Percentiles rank a stretch among this genome's conserved stretches.
These are phyloP conservation scores for Kurtzmaniella quercitrusa DNA, from an alignment of 1,139 yeast species.

Conservation along the genomic window DNA sequence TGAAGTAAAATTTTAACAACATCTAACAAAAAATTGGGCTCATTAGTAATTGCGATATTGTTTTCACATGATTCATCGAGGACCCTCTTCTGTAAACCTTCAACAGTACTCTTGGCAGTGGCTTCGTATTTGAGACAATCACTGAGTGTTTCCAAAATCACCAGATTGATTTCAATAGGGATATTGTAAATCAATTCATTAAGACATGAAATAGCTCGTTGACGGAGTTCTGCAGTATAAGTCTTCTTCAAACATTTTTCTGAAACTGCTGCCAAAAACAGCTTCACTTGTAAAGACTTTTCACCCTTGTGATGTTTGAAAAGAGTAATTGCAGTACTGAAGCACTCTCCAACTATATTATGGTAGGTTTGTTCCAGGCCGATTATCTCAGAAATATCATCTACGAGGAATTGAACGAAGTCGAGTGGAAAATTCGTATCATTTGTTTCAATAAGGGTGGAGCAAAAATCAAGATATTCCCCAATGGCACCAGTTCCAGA, in stretches of 20 bases:
- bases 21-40: constrained; percentile 14
- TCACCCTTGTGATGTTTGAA: constrained; percentile 18
- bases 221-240: constrained; percentile 50
- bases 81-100: constrained; percentile 21
- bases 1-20: constrained; percentile 15
- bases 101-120: constrained; percentile 29
- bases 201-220: constrained; percentile 37
- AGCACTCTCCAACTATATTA: constrained; percentile 49
- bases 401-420: constrained; percentile 30
- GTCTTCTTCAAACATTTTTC: constrained; percentile 36
- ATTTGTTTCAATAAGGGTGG: constrained; percentile 15
- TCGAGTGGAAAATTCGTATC: constrained; percentile 9
- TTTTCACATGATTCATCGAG: constrained; percentile 13
- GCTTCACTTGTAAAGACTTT: constrained; percentile 16
- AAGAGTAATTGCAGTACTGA: constrained; percentile 36
- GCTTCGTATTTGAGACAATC: constrained; percentile 33
- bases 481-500: constrained; percentile 17
- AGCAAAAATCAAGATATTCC: constrained; percentile 25
- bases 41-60: constrained; percentile 12
- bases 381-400: constrained; percentile 41
- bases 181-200: constrained; percentile 18
- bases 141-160: constrained; percentile 16
- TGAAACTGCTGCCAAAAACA: constrained; percentile 17
- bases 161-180: constrained; percentile 11
- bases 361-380: constrained; percentile 29